These are phyloP conservation scores for Trichosporon asahii DNA, from an alignment of 1,284 basidiomycete species.

Conservation along the genomic window DNA sequence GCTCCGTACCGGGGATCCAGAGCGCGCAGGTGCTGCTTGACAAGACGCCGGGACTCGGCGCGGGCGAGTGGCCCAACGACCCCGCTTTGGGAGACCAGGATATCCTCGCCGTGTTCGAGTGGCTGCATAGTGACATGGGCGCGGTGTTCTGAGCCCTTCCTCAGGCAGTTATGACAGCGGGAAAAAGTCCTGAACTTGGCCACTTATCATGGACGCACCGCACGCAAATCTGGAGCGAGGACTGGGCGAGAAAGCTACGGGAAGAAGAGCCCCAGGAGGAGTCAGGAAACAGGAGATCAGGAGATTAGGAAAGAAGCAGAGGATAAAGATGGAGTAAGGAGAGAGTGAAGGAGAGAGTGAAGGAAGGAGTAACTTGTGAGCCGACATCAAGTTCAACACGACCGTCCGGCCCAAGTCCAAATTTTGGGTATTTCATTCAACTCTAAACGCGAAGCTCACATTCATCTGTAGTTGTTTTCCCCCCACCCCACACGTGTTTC, in stretches of 20 bases:
- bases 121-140: slow-evolving; percentile 23
- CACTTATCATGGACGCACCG: too few species aligned
- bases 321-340: too few species aligned
- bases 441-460: not conserved
- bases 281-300: not conserved
- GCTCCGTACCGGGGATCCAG: slow-evolving; percentile 22
- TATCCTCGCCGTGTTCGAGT: slow-evolving; percentile 23
- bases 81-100: not conserved
- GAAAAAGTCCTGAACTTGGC: too few species aligned
- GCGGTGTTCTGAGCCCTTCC: not conserved
- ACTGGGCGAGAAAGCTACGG: too few species aligned
- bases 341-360: not conserved
- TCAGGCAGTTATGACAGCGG: too few species aligned
- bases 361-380: not conserved
- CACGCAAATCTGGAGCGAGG: too few species aligned
- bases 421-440: not conserved
- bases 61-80: not conserved
- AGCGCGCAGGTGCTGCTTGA: slow-evolving; percentile 14
- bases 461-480: not conserved
- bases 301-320: not conserved
- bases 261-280: too few species aligned
- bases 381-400: not conserved
- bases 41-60: not conserved
- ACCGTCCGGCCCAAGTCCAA: not conserved
- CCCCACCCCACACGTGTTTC: too few species aligned